These are phyloP conservation scores for Dichomitus squalens DNA, from an alignment of 1,284 basidiomycete species.

Conservation along the genomic window DNA sequence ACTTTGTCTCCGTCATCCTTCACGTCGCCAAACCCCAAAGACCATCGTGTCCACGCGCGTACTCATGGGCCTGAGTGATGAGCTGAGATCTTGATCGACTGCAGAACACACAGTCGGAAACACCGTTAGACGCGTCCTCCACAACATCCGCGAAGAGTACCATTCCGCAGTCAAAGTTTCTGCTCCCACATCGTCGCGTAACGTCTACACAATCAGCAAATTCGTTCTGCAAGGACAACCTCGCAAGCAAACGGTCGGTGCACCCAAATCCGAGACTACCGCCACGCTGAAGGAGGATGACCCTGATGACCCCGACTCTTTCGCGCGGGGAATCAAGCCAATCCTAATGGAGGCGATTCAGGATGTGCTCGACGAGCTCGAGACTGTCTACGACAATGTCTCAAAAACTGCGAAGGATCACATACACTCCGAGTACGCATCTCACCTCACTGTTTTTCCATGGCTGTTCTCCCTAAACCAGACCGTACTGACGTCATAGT, in stretches of 20 bases:
- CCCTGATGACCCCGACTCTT: conserved; percentile 72
- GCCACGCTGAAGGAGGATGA: conserved; percentile 66
- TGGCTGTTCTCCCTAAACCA: not conserved
- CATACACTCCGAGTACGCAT: conserved; percentile 91
- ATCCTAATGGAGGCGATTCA: conserved; percentile 90
- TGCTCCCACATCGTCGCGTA: conserved; percentile 38
- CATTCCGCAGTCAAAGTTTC: conserved; percentile 60
- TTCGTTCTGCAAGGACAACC: conserved; percentile 80
- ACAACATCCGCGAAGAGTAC: conserved; percentile 94
- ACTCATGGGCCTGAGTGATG: not conserved
- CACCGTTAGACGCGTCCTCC: conserved; percentile 88
- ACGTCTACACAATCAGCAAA: conserved; percentile 71
- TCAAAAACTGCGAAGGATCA: conserved; percentile 95
- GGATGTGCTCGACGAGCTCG: conserved; percentile 93
- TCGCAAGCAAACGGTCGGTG: conserved; percentile 50
- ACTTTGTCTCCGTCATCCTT: not conserved
- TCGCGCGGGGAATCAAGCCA: conserved; percentile 70
- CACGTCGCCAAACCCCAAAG: not conserved
- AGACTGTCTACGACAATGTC: conserved; percentile 94
- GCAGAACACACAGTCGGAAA: conserved; percentile 95
- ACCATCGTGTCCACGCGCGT: too few species aligned
- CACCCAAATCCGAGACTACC: conserved; percentile 53
- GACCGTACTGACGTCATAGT: not conserved
- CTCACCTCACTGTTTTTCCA: not conserved
- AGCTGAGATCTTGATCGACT: conserved; percentile 3